Conservation (phyloP, 805 yeast species). For the Saccharomyces kudriavzevii region DNA sequence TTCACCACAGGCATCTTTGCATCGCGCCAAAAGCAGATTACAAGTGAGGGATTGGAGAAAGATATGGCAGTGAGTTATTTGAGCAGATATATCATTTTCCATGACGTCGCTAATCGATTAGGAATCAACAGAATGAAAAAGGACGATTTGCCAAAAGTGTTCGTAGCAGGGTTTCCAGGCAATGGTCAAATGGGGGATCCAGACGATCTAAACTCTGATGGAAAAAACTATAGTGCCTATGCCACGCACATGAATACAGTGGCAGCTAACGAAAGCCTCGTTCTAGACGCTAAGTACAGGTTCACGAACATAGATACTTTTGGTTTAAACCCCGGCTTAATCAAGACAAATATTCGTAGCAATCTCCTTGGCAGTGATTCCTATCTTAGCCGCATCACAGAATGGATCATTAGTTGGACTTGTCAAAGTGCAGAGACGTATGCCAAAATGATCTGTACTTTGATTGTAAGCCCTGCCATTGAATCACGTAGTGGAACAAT, state of each 20-base stretch:
- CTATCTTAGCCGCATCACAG: constrained; percentile 20
- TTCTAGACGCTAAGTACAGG: constrained; percentile 14
- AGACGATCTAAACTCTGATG: constrained; percentile 32
- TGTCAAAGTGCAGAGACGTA: constrained; percentile 31
- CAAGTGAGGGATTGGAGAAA: constrained; percentile 33
- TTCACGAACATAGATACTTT: constrained; percentile 22
- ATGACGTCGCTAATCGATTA: constrained; percentile 22
- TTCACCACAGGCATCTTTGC: constrained; percentile 39
- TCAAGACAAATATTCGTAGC: constrained; percentile 31
- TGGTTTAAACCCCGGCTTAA: constrained; percentile 37
- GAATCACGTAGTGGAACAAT: constrained; percentile 26
- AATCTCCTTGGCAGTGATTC: constrained; percentile 29
- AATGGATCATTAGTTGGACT: constrained; percentile 27
- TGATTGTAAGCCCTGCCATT: constrained; percentile 26
- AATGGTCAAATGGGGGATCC: constrained; percentile 26
- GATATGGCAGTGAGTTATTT: constrained; percentile 35
- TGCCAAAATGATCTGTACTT: constrained; percentile 28
- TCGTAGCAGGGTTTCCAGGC: constrained; percentile 37
- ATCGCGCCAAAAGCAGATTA: constrained; percentile 24
- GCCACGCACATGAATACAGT: constrained; percentile 35
- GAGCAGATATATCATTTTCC: constrained; percentile 30
- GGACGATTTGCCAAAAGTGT: constrained; percentile 27
- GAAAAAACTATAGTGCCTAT: constrained; percentile 20
- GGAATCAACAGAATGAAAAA: constrained; percentile 1
- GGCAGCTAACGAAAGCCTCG: constrained; percentile 37